phyloP scores from a whole-genome alignment of 2,329 filamentous ascomycete species.

The Fusarium coicis region DNA sequence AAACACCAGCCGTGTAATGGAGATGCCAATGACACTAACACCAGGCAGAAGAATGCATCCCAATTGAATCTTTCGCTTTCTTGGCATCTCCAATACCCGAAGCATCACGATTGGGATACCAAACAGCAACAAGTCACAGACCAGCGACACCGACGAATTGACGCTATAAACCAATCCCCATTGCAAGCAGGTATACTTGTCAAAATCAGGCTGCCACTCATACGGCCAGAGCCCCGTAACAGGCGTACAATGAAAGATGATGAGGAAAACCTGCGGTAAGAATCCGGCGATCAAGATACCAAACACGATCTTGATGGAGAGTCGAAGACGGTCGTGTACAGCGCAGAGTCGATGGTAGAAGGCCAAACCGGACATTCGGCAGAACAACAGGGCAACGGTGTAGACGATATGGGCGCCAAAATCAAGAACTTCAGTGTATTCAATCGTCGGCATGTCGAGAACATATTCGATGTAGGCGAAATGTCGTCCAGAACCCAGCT shows the following conservation, averaged over 20 bases:
- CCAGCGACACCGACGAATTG: conserved; percentile 60
- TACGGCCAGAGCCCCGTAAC: conserved; percentile 65
- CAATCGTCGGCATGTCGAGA: conserved; percentile 53
- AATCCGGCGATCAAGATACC: conserved; percentile 55
- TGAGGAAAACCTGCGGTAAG: conserved; percentile 59
- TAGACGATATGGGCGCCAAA: conserved; percentile 64
- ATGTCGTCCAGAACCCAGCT: conserved; percentile 59
- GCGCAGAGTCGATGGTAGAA: conserved; percentile 61
- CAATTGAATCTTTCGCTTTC: conserved; percentile 58
- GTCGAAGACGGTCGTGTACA: conserved; percentile 49
- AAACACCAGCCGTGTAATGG: conserved; percentile 57
- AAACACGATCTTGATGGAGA: conserved; percentile 50
- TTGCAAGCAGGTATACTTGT: conserved; percentile 56
- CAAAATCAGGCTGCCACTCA: conserved; percentile 54
- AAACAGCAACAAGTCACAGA: conserved; percentile 63
- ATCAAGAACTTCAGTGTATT: conserved; percentile 59
- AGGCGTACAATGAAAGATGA: conserved; percentile 63
- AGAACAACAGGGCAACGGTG: conserved; percentile 60
- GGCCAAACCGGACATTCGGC: conserved; percentile 62
- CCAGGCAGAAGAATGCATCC: conserved; percentile 61
- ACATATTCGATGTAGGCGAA: conserved; percentile 60
- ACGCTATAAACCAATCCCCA: conserved; percentile 64
- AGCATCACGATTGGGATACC: conserved; percentile 62
- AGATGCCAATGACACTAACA: conserved; percentile 61
- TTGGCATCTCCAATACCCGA: conserved; percentile 55